phyloP scores from a whole-genome alignment of 2,329 filamentous ascomycete species.

The Colletotrichum liriopes region DNA sequence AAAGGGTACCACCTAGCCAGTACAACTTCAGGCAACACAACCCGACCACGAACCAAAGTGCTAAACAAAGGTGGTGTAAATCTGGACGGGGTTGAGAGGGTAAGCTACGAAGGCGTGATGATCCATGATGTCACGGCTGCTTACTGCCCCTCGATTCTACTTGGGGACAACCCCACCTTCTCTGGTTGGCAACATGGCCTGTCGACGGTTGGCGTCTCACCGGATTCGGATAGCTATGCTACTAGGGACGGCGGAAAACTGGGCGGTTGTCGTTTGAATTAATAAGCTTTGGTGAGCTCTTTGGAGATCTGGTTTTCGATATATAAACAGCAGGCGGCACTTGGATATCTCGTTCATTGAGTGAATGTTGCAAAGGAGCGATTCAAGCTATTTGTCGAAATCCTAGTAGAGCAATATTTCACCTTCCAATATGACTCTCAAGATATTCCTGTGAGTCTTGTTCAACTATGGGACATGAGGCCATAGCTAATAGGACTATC shows the following conservation, averaged over 20 bases:
- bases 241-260: not conserved
- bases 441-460: slow-evolving; percentile 59
- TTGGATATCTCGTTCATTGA: not conserved
- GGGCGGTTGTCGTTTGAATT: slow-evolving; percentile 11
- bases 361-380: not conserved
- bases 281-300: slow-evolving; percentile 22
- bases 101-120: slow-evolving; percentile 23
- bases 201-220: not conserved
- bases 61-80: not conserved
- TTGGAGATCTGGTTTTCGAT: not conserved
- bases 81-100: not conserved
- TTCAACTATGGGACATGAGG: not conserved
- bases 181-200: not conserved
- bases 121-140: slow-evolving; percentile 31
- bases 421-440: slow-evolving; percentile 54
- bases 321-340: not conserved
- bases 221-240: slow-evolving; percentile 5
- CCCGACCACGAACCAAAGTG: not conserved
- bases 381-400: not conserved
- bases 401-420: not conserved
- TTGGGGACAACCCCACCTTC: slow-evolving; percentile 18
- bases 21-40: not conserved
- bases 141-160: slow-evolving; percentile 17
- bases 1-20: not conserved
- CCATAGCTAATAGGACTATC: not conserved